Evolutionary conservation across 1,284 basidiomycete genomes (phyloP), one percentile per base, ranked within the genome.

Genomic region (Ganoderma lucidum): DNA sequence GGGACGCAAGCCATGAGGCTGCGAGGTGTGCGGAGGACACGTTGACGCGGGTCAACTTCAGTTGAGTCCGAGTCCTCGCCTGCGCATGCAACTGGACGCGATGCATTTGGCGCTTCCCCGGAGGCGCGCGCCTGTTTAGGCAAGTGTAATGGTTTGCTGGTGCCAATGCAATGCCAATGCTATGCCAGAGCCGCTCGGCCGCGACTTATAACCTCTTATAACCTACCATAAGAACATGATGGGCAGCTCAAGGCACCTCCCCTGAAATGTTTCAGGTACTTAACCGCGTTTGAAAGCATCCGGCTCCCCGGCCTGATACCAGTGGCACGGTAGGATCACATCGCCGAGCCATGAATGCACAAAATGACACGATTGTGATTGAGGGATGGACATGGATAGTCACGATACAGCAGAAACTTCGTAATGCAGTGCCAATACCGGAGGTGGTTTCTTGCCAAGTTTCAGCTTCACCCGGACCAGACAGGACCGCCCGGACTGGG

Each of bases 401-500:
- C 23, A 23, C 23, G 23, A 23, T 67, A 62, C 64, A 64, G n/a
- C 30, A 30, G 44, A 10, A 35, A 10, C 30, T 35, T 35, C 32
- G n/a, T 61, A 41, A 42, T 5, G 23, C 37, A 41, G 41, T 64
- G 37, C 39, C 58, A 39, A 1, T 48, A 56, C 32, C 35, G 12
- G 42, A 35, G 23, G 23, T 14, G 12, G 23, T 23, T 60, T 58
- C 23, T 32, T 10, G 45, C 14, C 37, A n/a, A 9, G 45, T 48
- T 48, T 42, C 41, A 41, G 30, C 3, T 65, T 75, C 71, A 79
- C 28, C 78, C 78, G 62, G 77, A 77, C 78, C 78, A 79, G 55
- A 78, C 77, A 32, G 77, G 59, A 23, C 76, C 76, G 51, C 78
- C 77, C 17, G 78, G 78, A 60, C 76, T 78, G 35, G 39, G 8